A percentile compares a stretch with the other conserved stretches of the same genome.
phyloP scores from a whole-genome alignment of 2,329 filamentous ascomycete species.

The Penicillium sp. region DNA sequence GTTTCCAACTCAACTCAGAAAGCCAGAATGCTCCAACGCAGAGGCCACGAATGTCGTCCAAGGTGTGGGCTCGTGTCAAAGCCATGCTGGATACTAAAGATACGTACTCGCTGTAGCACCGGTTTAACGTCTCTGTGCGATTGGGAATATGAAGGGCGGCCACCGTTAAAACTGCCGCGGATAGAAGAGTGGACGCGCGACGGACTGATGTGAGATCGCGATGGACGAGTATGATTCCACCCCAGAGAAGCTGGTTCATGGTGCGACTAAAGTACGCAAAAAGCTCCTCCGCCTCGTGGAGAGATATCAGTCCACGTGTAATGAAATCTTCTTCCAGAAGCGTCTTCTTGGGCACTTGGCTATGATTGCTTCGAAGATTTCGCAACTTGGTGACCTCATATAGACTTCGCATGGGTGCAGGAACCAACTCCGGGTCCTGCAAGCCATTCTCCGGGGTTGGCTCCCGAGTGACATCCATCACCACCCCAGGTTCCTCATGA shows the following conservation, averaged over 20 bases:
- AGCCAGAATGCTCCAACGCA: constrained; percentile 60
- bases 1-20: constrained; percentile 57
- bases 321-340: constrained; percentile 48
- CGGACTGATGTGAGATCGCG: constrained; percentile 49
- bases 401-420: constrained; percentile 50
- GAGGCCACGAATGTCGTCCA: constrained; percentile 55
- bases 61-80: constrained; percentile 52
- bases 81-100: constrained; percentile 53
- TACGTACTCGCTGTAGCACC: constrained; percentile 54
- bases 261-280: constrained; percentile 49
- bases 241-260: constrained; percentile 50
- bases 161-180: constrained; percentile 53
- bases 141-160: constrained; percentile 54
- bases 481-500: constrained; percentile 24
- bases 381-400: constrained; percentile 51
- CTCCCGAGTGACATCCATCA: constrained; percentile 44
- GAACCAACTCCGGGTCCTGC: constrained; percentile 41
- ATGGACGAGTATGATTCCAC: constrained; percentile 48
- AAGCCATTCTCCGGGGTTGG: constrained; percentile 41
- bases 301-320: constrained; percentile 43
- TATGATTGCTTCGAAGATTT: constrained; percentile 37
- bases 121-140: constrained; percentile 48
- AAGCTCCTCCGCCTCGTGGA: constrained; percentile 48
- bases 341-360: constrained; percentile 34
- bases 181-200: constrained; percentile 51